Percentiles rank a stretch among this genome's conserved stretches.
Conservation (phyloP, 352 stramenopile genomes). For the Globisporangium solare region DNA sequence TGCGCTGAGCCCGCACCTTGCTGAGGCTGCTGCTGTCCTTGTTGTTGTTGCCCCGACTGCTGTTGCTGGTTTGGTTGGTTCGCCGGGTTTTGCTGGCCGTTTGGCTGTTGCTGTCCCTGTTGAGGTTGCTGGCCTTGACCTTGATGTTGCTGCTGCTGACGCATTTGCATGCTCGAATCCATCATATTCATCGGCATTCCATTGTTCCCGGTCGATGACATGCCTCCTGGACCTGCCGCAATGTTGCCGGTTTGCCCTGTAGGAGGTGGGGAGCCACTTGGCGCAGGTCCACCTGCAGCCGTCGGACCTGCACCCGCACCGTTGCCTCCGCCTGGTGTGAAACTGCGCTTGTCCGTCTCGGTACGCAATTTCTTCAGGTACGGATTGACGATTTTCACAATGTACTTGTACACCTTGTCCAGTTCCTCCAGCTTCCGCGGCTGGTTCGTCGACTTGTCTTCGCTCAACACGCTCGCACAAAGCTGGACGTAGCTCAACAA, state of each 20-base stretch:
- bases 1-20: conserved; percentile 14
- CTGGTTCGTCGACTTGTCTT: conserved; percentile 66
- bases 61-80: conserved; percentile 19
- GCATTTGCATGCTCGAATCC: conserved; percentile 23
- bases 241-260: conserved; percentile 5
- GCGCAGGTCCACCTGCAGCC: background rate
- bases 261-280: conserved; percentile 2
- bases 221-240: conserved; percentile 7
- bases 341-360: conserved; percentile 69
- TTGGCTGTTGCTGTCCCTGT: conserved; percentile 13
- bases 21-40: conserved; percentile 8
- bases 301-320: conserved; percentile 3
- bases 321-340: conserved; percentile 20
- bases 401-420: conserved; percentile 89
- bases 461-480: conserved; percentile 69
- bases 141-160: conserved; percentile 29
- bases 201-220: background rate
- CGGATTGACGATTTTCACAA: conserved; percentile 84
- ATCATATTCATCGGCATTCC: conserved; percentile 18
- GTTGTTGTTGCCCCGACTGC: conserved; percentile 17
- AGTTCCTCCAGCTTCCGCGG: conserved; percentile 79
- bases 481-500: conserved; percentile 81
- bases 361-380: conserved; percentile 84
- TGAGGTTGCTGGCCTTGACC: conserved; percentile 20
- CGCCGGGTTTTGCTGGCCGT: conserved; percentile 13